Conservation (phyloP, 169 alveolate species). For the Eimeria praecox region DNA sequence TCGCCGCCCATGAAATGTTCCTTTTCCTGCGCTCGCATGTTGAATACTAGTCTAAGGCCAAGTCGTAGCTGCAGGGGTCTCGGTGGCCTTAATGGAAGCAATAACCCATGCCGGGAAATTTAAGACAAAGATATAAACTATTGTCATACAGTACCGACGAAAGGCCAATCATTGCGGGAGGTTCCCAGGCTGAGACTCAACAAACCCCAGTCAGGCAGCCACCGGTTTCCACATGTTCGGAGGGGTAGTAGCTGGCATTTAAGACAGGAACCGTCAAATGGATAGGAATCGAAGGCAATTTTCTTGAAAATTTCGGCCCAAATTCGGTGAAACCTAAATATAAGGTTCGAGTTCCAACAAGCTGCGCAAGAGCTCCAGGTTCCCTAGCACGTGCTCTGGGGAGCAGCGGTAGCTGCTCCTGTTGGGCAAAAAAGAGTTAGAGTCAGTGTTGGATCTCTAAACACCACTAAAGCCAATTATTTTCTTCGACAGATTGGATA, state of each 20-base stretch:
- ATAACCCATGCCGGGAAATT: not conserved
- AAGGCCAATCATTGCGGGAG: not conserved
- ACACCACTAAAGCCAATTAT: not conserved
- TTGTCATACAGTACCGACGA: not conserved
- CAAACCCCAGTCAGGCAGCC: not conserved
- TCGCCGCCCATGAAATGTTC: not conserved
- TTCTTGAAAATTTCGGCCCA: not conserved
- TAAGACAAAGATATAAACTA: not conserved
- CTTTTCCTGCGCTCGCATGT: not conserved
- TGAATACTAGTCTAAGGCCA: not conserved
- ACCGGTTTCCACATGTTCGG: not conserved
- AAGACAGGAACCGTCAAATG: not conserved
- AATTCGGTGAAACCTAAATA: not conserved
- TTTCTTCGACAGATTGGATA: not conserved
- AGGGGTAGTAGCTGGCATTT: not conserved
- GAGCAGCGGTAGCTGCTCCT: not conserved
- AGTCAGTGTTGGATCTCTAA: not conserved
- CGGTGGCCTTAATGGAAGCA: not conserved
- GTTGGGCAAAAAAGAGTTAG: not conserved
- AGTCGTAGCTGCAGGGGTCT: not conserved
- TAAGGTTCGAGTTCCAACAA: not conserved
- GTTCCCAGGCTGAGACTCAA: not conserved
- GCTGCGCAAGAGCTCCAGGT: not conserved
- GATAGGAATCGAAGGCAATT: not conserved
- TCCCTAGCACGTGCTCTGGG: constrained; percentile 4